Evolutionary conservation across 1,139 yeast species (phyloP), one percentile per base, ranked within the genome.

Genomic region (Nadsonia starkeyi-henricii): DNA sequence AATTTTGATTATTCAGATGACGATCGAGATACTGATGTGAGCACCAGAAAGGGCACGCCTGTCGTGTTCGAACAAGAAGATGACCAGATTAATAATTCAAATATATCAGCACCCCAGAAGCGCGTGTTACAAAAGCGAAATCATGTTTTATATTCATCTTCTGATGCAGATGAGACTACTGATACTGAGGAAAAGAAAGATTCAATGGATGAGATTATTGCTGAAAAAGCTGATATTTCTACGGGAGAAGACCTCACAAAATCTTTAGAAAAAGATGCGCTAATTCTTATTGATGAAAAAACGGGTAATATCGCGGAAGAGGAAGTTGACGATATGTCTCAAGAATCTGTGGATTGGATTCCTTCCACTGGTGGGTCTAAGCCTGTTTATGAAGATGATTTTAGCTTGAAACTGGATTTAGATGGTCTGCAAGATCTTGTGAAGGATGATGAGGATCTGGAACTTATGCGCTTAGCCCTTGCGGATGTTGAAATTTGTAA

Each of bases 401-500:
- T 64, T 2, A 57, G 60, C 2, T 53, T 62, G 1, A 59, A 68
- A 8, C 61, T 74, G 26, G 79, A 77, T 48, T 58, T 85, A 44
- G 70, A 68, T 17, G 70, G 70, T 12, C 57, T 85, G 2, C 84
- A 81, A 55, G 61, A 65, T 2, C 52, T 77, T 1, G 65, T 88
- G 20, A 77, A 77, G 57, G 96, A 88, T 59, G 77, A 75, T 1
- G 96, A 88, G 61, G 96, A 88, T 63, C 66, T 79, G 51, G 62
- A 60, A 28, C 60, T 81, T 19, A 70, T 85, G 19, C 68, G 69
- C 49, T 69, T 72, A 51, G 67, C 76, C 0, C 62, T 82, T 23
- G 58, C 55, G 15, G 63, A 62, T 1, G 57, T 63, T 2, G 62
- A 60, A 5, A 54, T 66, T 0, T 58, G 62, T 1, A 53, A 58